Evolutionary conservation across 2,329 filamentous ascomycete genomes (phyloP), one percentile per base, ranked within the genome.

Genomic region (Diaporthe citriasiana): DNA sequence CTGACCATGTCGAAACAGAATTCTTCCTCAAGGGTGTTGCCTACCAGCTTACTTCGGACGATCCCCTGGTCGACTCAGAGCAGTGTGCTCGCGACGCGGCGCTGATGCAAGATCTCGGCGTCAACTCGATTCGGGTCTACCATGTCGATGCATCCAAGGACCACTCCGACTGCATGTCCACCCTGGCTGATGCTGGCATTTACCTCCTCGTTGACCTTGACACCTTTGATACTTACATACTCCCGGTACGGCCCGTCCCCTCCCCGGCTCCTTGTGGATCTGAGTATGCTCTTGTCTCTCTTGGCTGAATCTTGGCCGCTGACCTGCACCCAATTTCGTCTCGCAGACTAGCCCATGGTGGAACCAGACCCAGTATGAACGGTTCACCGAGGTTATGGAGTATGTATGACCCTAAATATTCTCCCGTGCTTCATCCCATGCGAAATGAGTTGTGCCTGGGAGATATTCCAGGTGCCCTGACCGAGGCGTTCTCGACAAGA

Each of bases 91-190:
- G 91, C 77, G 95, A 98, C 84, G 92, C 92, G 55, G 82, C 85
- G 22, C 87, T 95, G 80, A 97, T 97, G 93, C 89, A 94, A 82
- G 90, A 91, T 25, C 86, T 98, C 71, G 94, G 94, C 76, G 90
- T 93, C 81, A 97, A 97, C 82, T 89, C 93, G 40, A 95, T 97
- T 79, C 94, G 95, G 73, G 93, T 97, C 74, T 98, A 98, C 83
- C 94, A 97, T 80, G 94, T 98, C 75, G 92, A 97, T 79, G 85
- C 93, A 2, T 82, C 84, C 3, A 90, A 85, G 42, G 86, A 96
- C 81, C 95, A 98, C 82, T 87, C 89, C 73, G 92, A 88, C 27
- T 98, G 95, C 85, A 97, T 98, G 94, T 87, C 87, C 71, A 92
- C 91, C 1, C 94, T 98, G 81, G 91, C 90, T 17, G 90, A 95